Evolutionary conservation across 495 filamentous ascomycete species (phyloP), one percentile per base, ranked within the genome.

Genomic region (Penicillium crystallinum): DNA sequence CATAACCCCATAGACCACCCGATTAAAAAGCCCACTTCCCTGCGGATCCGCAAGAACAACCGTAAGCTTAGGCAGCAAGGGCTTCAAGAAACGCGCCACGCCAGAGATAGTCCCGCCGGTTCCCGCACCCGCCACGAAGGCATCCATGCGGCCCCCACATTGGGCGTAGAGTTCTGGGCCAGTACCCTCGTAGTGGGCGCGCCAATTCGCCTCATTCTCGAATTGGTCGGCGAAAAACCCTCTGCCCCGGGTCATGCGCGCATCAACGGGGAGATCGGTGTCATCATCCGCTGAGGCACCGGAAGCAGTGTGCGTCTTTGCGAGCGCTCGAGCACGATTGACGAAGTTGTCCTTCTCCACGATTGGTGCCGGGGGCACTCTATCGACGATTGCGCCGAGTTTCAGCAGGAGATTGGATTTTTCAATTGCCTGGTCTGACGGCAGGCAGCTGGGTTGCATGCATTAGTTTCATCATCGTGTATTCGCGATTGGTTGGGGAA

Each of bases 211-310:
- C 38, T 77, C 70, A 46, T 85, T 92, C 69, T 99, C 93, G 69
- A 99, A 99, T 64, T 99, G 93, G 65, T 99, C 88, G 0, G 91
- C 91, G 68, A 99, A 99, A 69, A 92, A 93, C 12, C 93, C 93
- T 21, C 78, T 59, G 23, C 77, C 75, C 11, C 54, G 54, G 3
- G 49, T 57, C 22, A 59, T 59, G 17, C 47, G 31, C 14, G 56
- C 53, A 25, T 53, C 46, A 8, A 61, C 53, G 9, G 54, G 50
- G 11, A 56, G 47, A 27, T 42, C 51, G 19, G 38, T 38, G 12
- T 53, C 37, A 18, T 52, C 51, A 25, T 50, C 48, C 12, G 45
- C 31, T 34, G 48, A 34, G 9, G 27, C 18, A 23, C 56, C 35
- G 0, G 84, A 74, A 8, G 63, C 67, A 9, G 83, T 85, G 62